These are phyloP conservation scores for Claviceps spartinae DNA, from an alignment of 2,329 filamentous ascomycete genomes.

Conservation along the genomic window DNA sequence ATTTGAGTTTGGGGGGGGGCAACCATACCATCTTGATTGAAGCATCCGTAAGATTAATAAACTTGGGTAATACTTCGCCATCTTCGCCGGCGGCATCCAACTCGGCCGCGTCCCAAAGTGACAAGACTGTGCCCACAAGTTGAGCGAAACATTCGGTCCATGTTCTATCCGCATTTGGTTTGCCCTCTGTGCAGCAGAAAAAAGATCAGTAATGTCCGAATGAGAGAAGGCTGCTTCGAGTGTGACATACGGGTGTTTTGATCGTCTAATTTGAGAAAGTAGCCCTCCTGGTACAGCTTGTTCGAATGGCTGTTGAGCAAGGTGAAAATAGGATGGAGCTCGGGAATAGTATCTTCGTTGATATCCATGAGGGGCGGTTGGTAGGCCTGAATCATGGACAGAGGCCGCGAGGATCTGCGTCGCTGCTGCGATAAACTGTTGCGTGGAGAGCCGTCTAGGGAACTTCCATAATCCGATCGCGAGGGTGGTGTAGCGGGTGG, in stretches of 20 bases:
- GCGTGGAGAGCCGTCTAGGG: slow-evolving; percentile 28
- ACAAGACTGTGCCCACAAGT: slow-evolving; percentile 86
- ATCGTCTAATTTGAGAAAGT: slow-evolving; percentile 93
- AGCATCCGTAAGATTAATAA: slow-evolving; percentile 93
- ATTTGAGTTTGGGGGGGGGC: neutral
- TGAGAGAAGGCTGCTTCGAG: neutral
- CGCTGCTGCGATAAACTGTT: slow-evolving; percentile 27
- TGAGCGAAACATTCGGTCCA: slow-evolving; percentile 98
- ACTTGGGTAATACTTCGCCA: slow-evolving; percentile 75
- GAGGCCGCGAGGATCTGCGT: slow-evolving; percentile 50
- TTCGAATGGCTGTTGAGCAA: slow-evolving; percentile 91
- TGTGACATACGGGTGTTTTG: slow-evolving; percentile 67
- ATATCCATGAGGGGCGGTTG: slow-evolving; percentile 79
- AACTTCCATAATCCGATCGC: slow-evolving; percentile 27
- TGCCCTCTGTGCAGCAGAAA: slow-evolving; percentile 49
- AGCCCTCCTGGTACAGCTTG: slow-evolving; percentile 95
- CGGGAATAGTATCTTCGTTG: slow-evolving; percentile 72
- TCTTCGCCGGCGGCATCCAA: slow-evolving; percentile 77
- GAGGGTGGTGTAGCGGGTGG: slow-evolving; percentile 26
- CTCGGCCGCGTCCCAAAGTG: slow-evolving; percentile 88
- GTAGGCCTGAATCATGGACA: slow-evolving; percentile 78
- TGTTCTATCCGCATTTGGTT: slow-evolving; percentile 69
- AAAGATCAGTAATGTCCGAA: slow-evolving; percentile 1
- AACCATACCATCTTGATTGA: slow-evolving; percentile 85
- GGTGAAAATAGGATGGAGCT: slow-evolving; percentile 86